These are phyloP conservation scores for Ophiocordyceps sinensis DNA, from an alignment of 2,329 filamentous ascomycete species.

Conservation along the genomic window DNA sequence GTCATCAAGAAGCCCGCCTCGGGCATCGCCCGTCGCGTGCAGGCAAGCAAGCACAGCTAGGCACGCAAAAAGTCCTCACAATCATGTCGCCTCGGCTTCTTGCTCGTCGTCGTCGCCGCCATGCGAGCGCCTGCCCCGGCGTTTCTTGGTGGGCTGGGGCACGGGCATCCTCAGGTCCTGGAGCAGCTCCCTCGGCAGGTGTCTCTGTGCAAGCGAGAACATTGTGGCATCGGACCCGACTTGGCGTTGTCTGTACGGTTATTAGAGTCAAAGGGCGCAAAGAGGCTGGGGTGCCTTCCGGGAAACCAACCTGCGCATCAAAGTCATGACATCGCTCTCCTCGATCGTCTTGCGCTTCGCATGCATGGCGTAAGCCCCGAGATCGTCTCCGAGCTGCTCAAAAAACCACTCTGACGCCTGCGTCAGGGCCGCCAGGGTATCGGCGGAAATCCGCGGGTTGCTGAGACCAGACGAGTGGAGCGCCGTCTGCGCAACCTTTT, in stretches of 20 bases:
- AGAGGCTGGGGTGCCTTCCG: background rate
- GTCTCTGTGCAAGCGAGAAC: conserved; percentile 72
- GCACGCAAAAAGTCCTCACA: background rate
- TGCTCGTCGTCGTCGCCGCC: conserved; percentile 17
- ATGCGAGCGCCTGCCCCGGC: conserved; percentile 18
- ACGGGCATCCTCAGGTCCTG: conserved; percentile 66
- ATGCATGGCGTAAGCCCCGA: conserved; percentile 67
- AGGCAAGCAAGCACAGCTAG: conserved; percentile 64
- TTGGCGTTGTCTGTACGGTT: conserved; percentile 55
- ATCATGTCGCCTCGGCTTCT: conserved; percentile 14
- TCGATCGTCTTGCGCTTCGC: conserved; percentile 75
- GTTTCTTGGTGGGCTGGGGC: conserved; percentile 34
- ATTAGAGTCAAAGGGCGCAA: conserved; percentile 10
- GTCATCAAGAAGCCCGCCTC: conserved; percentile 75
- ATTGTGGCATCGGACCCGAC: conserved; percentile 56
- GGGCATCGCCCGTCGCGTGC: conserved; percentile 56
- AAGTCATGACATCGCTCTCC: conserved; percentile 64
- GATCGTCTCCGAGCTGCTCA: conserved; percentile 69
- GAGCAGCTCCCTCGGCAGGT: conserved; percentile 68
- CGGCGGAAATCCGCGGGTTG: conserved; percentile 56
- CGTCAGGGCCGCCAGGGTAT: conserved; percentile 59
- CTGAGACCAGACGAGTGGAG: conserved; percentile 49
- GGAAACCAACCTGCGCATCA: conserved; percentile 63
- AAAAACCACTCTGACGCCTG: conserved; percentile 87
- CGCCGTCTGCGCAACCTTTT: conserved; percentile 57